A percentile compares a stretch with the other conserved stretches of the same genome.
Conservation (phyloP, 192 early-diverging fungal species). For the Coemansia asiatica region DNA sequence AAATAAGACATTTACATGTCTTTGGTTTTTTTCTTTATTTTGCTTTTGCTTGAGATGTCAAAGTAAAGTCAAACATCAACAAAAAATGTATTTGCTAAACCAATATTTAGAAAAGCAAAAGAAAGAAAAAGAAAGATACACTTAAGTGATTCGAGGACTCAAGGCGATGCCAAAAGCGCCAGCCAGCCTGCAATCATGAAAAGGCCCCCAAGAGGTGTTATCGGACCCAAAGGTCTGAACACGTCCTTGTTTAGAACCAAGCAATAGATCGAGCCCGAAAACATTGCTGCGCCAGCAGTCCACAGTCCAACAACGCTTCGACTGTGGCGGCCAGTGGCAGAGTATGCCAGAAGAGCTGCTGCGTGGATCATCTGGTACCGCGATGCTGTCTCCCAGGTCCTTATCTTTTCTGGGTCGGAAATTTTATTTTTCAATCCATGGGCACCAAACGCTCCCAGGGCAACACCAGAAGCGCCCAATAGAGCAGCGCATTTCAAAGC, state of each 20-base stretch:
- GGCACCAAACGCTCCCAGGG: constrained; percentile 59
- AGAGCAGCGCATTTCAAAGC: constrained; percentile 42
- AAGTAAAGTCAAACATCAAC: neutral
- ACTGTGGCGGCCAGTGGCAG: constrained; percentile 21
- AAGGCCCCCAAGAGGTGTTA: constrained; percentile 49
- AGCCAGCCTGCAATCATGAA: constrained; percentile 50
- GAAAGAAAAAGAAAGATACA: neutral
- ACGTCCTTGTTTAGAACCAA: constrained; percentile 44
- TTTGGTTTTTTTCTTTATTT: neutral
- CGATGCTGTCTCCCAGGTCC: constrained; percentile 46
- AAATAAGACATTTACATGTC: constrained; percentile 60
- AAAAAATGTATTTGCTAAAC: neutral
- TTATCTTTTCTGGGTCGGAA: constrained; percentile 34
- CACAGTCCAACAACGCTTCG: constrained; percentile 44
- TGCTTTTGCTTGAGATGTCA: neutral
- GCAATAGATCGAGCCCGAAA: constrained; percentile 58
- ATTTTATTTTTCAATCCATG: constrained; percentile 54
- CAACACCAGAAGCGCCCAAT: constrained; percentile 56
- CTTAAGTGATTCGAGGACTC: neutral
- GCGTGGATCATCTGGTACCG: constrained; percentile 59
- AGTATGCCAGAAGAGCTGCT: constrained; percentile 49
- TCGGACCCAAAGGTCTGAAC: constrained; percentile 33
- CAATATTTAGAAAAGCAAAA: neutral
- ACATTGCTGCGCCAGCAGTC: constrained; percentile 50
- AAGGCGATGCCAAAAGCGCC: constrained; percentile 32